A percentile compares a stretch with the other conserved stretches of the same genome.
Evolutionary conservation across 495 filamentous ascomycete genomes (phyloP).

Genomic region (Corynascus novoguineensis): DNA sequence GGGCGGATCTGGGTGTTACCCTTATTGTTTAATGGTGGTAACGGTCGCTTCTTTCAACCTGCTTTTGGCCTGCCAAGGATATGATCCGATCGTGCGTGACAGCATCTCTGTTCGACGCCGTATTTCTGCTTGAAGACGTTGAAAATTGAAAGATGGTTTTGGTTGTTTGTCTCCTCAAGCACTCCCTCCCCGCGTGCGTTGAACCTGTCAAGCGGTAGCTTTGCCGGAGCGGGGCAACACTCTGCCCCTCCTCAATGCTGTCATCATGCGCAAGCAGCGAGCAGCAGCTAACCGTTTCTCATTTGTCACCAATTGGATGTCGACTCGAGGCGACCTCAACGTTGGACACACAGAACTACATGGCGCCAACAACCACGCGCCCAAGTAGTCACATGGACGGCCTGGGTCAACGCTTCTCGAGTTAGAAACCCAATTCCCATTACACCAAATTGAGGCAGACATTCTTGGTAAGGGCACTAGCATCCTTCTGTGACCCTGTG

Average conservation of each 20-base stretch:
- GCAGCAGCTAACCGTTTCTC: not conserved
- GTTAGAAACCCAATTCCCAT: too few species aligned
- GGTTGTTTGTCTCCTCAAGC: not conserved
- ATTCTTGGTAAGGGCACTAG: not conserved
- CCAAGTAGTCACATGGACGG: constrained; percentile 2
- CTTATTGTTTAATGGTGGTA: not conserved
- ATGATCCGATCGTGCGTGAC: not conserved
- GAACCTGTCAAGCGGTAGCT: not conserved
- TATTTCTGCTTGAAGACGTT: not conserved
- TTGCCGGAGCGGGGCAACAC: constrained; percentile 12
- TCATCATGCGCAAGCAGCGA: constrained; percentile 15
- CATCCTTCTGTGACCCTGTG: not conserved
- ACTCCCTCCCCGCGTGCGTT: not conserved
- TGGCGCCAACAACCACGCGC: not conserved
- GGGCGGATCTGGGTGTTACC: not conserved
- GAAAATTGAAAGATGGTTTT: too few species aligned
- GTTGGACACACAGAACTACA: not conserved
- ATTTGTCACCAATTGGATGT: constrained; percentile 2
- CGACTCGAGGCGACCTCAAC: not conserved
- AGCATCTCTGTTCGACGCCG: not conserved
- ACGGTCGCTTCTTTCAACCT: too few species aligned
- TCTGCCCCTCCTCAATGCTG: constrained; percentile 15
- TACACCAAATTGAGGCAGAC: not conserved
- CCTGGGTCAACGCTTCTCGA: too few species aligned
- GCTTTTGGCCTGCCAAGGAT: not conserved